Base-by-base conservation (phyloP, 129 eudicot genomes). In the Lactuca sativa region DNA sequence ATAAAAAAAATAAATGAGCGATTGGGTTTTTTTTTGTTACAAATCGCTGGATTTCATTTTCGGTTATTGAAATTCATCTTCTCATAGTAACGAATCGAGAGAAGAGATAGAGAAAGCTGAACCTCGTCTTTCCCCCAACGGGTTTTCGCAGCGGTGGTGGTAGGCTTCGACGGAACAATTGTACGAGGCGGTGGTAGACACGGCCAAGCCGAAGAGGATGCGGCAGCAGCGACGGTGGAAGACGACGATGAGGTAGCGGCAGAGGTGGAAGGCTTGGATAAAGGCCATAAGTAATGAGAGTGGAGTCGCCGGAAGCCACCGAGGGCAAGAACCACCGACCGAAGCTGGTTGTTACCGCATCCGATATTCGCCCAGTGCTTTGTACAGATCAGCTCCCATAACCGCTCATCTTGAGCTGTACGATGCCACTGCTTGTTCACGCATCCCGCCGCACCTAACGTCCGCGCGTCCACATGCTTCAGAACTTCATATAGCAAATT, bases 121-220 rank as follows among this genome's bases (percentile, higher is more conserved):
- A 88, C 91, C 86, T 91, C 97, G 44, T 91, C 97, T 80, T 86
- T 92, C 11, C 97, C 97, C 96, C 96, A 88, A 56, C 95, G 85
- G 31, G 83, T 84, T 48, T 77, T 82, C 43, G 48, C 71, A 30
- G 75, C 66, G 32, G 41, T 54, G 14, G 54, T 54, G 44, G 66
- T 61, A 54, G 78, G 66, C 15, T 59, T 73, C 67, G 77, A 69
- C 78, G 82, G 66, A 31, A 55, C 74, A 43, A 73, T 64, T 18
- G 81, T 31, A 63, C 77, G 82, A 56, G 82, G 77, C 15, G 75
- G 75, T 10, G 84, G 90, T 49, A 82, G 58, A 14, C 88, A 73
- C 34, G 87, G 84, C 93, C 91, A 82, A 14, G 75, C 55, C 59
- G 93, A 75, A 3, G 77, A 9, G 21, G 86, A 52, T 34, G 81